A percentile compares a stretch with the other conserved stretches of the same genome.
These are phyloP conservation scores for Cylindrodendrum hubeiense DNA, from an alignment of 2,329 filamentous ascomycete species.

Conservation along the genomic window DNA sequence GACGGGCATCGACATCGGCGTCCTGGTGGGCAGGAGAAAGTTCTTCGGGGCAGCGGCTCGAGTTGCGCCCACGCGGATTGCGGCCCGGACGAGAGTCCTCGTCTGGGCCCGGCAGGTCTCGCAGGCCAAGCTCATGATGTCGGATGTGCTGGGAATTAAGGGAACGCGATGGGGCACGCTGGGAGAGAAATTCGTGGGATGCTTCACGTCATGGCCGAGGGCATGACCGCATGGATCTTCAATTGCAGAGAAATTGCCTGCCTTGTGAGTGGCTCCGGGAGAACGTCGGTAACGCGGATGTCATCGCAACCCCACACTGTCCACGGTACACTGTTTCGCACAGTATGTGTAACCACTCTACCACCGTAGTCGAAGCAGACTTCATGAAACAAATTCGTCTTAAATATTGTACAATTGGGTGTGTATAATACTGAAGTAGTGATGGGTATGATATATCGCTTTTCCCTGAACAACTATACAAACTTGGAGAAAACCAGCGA, in stretches of 20 bases:
- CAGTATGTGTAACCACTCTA: constrained; percentile 19
- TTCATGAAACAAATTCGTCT: background rate
- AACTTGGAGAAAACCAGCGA: constrained; percentile 78
- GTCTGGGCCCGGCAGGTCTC: constrained; percentile 62
- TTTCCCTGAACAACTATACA: background rate
- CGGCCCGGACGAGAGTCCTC: constrained; percentile 52
- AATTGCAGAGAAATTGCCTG: constrained; percentile 38
- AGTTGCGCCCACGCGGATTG: constrained; percentile 47
- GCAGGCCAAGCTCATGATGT: constrained; percentile 55
- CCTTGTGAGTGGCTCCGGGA: constrained; percentile 43
- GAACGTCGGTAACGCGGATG: constrained; percentile 38
- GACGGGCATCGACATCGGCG: constrained; percentile 25
- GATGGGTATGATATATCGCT: background rate
- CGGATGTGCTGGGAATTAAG: background rate
- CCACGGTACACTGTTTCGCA: constrained; percentile 7
- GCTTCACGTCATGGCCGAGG: constrained; percentile 47
- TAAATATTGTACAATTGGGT: background rate
- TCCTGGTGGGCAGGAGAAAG: constrained; percentile 33
- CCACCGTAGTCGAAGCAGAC: background rate
- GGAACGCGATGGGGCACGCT: constrained; percentile 18
- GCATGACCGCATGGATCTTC: constrained; percentile 45
- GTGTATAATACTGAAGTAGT: background rate
- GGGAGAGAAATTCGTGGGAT: constrained; percentile 25
- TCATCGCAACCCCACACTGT: constrained; percentile 13
- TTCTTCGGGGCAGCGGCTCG: constrained; percentile 40